Evolutionary conservation across 192 early-diverging fungal genomes (phyloP), one percentile per base, ranked within the genome.

Genomic region (Tieghemiomyces parasiticus): DNA sequence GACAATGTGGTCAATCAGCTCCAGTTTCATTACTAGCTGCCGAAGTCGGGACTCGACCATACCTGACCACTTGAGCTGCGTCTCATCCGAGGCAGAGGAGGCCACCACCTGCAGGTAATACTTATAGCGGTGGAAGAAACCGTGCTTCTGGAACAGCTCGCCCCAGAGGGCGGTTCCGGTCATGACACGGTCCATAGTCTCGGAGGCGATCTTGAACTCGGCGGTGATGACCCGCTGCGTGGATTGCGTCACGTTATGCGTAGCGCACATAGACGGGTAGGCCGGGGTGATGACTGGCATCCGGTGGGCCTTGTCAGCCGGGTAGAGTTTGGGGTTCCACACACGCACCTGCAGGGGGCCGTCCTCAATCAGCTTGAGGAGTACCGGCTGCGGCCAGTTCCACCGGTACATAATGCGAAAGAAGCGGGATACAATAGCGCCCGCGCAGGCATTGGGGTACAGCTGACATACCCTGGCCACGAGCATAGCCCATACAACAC

Each of bases 211-310:
- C 62, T 82, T 78, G 59, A 95, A 88, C 74, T 99, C 95, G 19
- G 78, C 69, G 14, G 79, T 81, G 60, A 92, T 97, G 19, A 99
- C 82, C 3, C 61, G 63, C 26, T 83, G 80, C 0, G 95, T 96
- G 3, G 91, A 94, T 53, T 74, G 63, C 1, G 88, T 91, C 14
- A 99, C 93, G 64, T 96, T 99, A 70, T 96, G 93, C 2, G 95
- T 99, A 3, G 93, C 81, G 68, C 93, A 96, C 92, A 94, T 96
- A 26, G 89, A 91, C 30, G 95, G 95, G 61, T 99, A 99, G 2
- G 95, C 92, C 4, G 95, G 95, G 12, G 95, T 99, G 63, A 99
- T 99, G 59, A 99, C 90, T 8, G 95, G 95, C 92, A 99, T 95
- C 26, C 80, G 76, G 67, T 99, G 95, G 6, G 65, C 74, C 59